phyloP scores from a whole-genome alignment of 805 yeast genomes.

The Nakazawaea siamensis region DNA sequence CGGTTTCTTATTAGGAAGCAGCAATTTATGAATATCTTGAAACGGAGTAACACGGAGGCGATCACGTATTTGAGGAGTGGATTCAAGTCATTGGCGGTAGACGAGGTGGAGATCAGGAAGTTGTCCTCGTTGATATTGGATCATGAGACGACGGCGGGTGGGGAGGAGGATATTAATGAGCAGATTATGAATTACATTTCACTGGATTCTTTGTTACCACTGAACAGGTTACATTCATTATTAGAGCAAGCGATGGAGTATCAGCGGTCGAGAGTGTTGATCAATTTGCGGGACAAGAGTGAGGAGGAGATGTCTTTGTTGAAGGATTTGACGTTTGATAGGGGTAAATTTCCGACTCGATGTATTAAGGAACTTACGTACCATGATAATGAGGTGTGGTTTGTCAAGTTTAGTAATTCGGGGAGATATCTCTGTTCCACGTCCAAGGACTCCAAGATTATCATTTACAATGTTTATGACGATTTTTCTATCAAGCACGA shows the following conservation, averaged over 20 bases:
- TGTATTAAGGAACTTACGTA: conserved; percentile 36
- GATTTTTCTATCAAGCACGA: conserved; percentile 29
- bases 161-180: conserved; percentile 11
- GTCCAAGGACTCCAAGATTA: conserved; percentile 55
- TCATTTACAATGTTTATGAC: conserved; percentile 56
- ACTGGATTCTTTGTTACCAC: conserved; percentile 45
- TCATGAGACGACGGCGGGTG: conserved; percentile 20
- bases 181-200: conserved; percentile 38
- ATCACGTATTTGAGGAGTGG: conserved; percentile 27
- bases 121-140: conserved; percentile 16
- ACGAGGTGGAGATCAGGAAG: conserved; percentile 10
- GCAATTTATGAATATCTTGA: conserved; percentile 30
- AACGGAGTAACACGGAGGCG: conserved; percentile 24
- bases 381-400: conserved; percentile 81
- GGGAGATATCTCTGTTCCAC: conserved; percentile 76
- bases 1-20: conserved; percentile 29
- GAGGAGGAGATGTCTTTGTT: conserved; percentile 14
- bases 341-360: conserved; percentile 35
- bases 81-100: conserved; percentile 20
- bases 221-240: conserved; percentile 39
- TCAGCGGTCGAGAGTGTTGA: conserved; percentile 30
- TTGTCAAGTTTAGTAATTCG: conserved; percentile 63
- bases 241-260: conserved; percentile 41
- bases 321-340: conserved; percentile 12
- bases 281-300: conserved; percentile 23